These are phyloP conservation scores for Alternaria arbusti DNA, from an alignment of 2,329 filamentous ascomycete genomes.

Conservation along the genomic window DNA sequence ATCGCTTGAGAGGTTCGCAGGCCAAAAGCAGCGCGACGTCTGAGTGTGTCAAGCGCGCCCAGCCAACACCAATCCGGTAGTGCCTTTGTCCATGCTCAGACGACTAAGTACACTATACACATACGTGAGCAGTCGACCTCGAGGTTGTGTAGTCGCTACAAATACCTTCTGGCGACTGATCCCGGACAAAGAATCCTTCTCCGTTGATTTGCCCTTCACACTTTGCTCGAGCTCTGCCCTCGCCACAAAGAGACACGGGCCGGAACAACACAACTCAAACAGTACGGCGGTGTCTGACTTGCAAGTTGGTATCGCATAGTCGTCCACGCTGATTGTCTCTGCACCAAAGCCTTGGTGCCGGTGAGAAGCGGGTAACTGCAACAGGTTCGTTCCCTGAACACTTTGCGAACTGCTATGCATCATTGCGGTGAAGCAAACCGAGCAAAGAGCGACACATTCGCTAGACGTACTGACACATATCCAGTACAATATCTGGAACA, in stretches of 20 bases:
- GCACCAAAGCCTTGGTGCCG: slow-evolving; percentile 28
- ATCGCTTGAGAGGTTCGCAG: slow-evolving; percentile 24
- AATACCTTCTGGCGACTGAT: slow-evolving; percentile 46
- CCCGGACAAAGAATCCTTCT: slow-evolving; percentile 47
- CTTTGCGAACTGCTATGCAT: slow-evolving; percentile 40
- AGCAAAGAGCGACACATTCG: slow-evolving; percentile 23
- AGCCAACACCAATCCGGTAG: slow-evolving; percentile 46
- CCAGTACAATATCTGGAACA: slow-evolving; percentile 25
- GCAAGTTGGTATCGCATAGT: slow-evolving; percentile 22
- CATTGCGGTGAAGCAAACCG: slow-evolving; percentile 44
- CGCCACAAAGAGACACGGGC: slow-evolving; percentile 43
- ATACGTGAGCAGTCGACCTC: slow-evolving; percentile 45
- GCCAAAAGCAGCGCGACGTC: slow-evolving; percentile 45
- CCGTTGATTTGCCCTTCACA: slow-evolving; percentile 41
- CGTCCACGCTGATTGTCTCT: slow-evolving; percentile 37
- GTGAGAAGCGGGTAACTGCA: slow-evolving; percentile 43
- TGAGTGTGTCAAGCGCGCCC: slow-evolving; percentile 41
- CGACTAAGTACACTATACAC: slow-evolving; percentile 38
- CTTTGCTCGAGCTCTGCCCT: slow-evolving; percentile 32
- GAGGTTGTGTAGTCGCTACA: slow-evolving; percentile 45
- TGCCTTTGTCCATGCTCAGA: slow-evolving; percentile 51
- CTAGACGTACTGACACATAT: slow-evolving; percentile 34
- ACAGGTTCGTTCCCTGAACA: slow-evolving; percentile 41
- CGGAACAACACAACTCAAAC: slow-evolving; percentile 43
- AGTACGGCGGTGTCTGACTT: slow-evolving; percentile 38